Conservation (phyloP, 352 stramenopile genomes). For the Peronosclerospora sorghi region DNA sequence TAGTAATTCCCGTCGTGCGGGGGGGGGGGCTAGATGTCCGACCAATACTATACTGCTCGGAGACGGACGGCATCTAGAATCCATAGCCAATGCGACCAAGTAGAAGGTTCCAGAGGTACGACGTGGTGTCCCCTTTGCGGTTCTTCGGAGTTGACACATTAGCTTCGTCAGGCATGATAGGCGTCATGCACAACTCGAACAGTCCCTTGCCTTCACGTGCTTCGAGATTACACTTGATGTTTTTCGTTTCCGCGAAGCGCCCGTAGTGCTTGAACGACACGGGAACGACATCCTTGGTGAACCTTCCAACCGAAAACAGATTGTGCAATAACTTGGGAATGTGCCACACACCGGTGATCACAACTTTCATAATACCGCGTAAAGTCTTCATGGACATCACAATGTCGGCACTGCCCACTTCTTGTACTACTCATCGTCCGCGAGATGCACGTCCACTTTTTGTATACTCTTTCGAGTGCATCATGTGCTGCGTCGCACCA, state of each 20-base stretch:
- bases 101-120: background rate
- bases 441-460: background rate
- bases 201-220: background rate
- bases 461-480: background rate
- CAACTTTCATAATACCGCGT: background rate
- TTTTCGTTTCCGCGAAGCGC: too few species aligned
- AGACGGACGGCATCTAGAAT: too few species aligned
- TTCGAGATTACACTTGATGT: background rate
- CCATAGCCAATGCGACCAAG: background rate
- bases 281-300: background rate
- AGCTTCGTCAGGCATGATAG: background rate
- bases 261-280: background rate
- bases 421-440: background rate
- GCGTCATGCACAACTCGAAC: background rate
- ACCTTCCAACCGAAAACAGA: background rate
- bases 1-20: too few species aligned
- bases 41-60: too few species aligned
- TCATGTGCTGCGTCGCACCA: constrained; percentile 10
- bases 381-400: background rate
- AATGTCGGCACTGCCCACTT: background rate
- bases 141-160: background rate
- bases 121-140: background rate
- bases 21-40: too few species aligned
- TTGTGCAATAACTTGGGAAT: background rate
- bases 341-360: background rate